phyloP scores from a whole-genome alignment of 371 early-diverging fungal genomes.

The Lichtheimia ornata region DNA sequence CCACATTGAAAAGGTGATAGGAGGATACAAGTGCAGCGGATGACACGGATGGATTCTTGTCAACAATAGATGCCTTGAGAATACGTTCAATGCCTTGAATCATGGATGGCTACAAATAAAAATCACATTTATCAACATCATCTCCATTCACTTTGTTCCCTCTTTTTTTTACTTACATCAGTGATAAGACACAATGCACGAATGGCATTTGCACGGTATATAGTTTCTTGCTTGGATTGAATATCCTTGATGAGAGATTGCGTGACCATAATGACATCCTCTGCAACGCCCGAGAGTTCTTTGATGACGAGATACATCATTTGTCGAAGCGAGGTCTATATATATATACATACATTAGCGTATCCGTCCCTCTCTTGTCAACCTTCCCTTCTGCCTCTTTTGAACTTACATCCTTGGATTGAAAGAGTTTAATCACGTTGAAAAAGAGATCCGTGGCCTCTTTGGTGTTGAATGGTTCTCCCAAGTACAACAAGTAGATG shows the following conservation, averaged over 20 bases:
- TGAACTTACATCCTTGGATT: slow-evolving; percentile 86
- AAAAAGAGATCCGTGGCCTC: slow-evolving; percentile 98
- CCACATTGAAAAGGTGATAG: slow-evolving; percentile 80
- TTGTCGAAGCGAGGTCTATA: slow-evolving; percentile 88
- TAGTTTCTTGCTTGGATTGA: slow-evolving; percentile 88
- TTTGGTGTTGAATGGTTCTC: slow-evolving; percentile 83
- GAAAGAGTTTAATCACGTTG: slow-evolving; percentile 96
- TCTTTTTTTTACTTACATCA: slow-evolving; percentile 65
- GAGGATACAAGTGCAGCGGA: slow-evolving; percentile 93
- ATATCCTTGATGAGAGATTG: slow-evolving; percentile 95
- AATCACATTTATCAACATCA: background rate
- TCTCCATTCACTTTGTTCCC: background rate
- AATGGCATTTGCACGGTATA: slow-evolving; percentile 94
- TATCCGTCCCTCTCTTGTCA: background rate
- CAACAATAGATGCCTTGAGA: slow-evolving; percentile 96
- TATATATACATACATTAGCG: background rate
- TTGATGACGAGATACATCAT: slow-evolving; percentile 97
- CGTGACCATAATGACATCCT: slow-evolving; percentile 98
- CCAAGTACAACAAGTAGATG: slow-evolving; percentile 87
- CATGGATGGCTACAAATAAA: slow-evolving; percentile 76
- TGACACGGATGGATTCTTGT: slow-evolving; percentile 88
- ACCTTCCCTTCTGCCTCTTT: background rate
- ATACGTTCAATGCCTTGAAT: slow-evolving; percentile 94
- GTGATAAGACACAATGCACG: slow-evolving; percentile 94
- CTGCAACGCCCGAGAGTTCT: slow-evolving; percentile 89